Evolutionary conservation across 2,329 filamentous ascomycete species (phyloP), one percentile per base, ranked within the genome.

Genomic region (Gliomastix tumulicola): DNA sequence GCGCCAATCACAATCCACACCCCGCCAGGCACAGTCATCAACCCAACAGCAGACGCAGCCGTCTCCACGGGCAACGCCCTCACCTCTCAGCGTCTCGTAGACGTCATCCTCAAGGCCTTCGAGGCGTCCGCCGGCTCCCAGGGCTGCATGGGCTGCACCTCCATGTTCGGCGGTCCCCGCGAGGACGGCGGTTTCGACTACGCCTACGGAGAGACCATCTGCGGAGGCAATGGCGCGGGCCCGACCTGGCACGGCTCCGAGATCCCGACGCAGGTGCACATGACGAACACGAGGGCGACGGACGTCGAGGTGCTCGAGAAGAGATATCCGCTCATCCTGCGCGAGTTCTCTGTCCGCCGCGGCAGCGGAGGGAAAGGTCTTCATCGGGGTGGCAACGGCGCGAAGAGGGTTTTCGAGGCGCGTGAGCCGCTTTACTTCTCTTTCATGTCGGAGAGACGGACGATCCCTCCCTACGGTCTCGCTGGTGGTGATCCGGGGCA

Each of bases 201-300:
- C 22, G 47, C 84, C 12, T 89, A 89, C 64, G 88, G 88, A 55
- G 84, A 89, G 57, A 88, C 84, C 6, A 87, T 88, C 43, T 79
- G 80, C 0, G 84, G 84, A 28, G 84, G 84, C 1, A 76, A 71
- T 34, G 84, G 84, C 19, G 84, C 84, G 0, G 83, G 84, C 0
- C 71, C 78, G 0, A 66, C 68, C 12, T 88, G 83, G 83, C 68
- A 84, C 42, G 84, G 84, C 22, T 80, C 80, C 4, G 76, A 66
- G 32, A 83, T 81, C 18, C 52, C 49, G 20, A 82, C 88, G 16
- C 83, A 89, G 53, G 82, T 77, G 5, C 83, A 88, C 57, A 88
- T 88, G 82, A 88, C 84, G 6, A 89, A 88, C 54, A 88, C 84
- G 3, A 71, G 83, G 11, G 88, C 88, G 51, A 88, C 84, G 0